Evolutionary conservation across 2,329 filamentous ascomycete genomes (phyloP), one percentile per base, ranked within the genome.

Genomic region (Trichoderma sp.): DNA sequence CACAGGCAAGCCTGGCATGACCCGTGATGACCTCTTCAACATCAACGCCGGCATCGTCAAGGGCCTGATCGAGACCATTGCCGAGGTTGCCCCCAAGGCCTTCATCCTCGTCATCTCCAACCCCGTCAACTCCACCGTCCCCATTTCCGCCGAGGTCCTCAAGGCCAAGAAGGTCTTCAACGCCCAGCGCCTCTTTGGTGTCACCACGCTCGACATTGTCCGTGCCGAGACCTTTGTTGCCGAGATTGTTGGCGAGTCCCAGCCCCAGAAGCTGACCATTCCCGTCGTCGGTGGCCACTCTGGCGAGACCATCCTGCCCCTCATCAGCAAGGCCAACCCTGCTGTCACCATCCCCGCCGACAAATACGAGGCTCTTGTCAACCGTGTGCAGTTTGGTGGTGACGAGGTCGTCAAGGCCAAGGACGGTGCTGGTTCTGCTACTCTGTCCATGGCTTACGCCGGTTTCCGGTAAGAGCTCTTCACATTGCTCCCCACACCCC

Each of bases 1-100:
- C 70, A 69, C 73, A 97, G 95, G 95, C 84, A 98, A 98, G 88
- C 96, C 96, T 76, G 96, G 96, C 78, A 99, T 99, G 96, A 97
- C 92, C 82, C 94, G 96, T 85, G 96, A 99, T 78, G 96, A 98
- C 80, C 92, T 99, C 70, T 99, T 99, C 91, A 97, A 97, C 85
- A 97, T 97, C 87, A 99, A 99, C 82, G 96, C 96, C 71, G 93
- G 94, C 77, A 99, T 99, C 79, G 96, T 99, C 79, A 93, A 96
- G 84, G 94, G 93, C 75, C 87, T 99, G 74, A 91, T 96, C 76
- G 91, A 97, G 86, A 90, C 92, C 65, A 89, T 93, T 76, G 94
- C 95, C 75, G 90, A 97, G 80, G 89, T 91, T 78, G 90, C 90
- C 80, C 96, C 96, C 79, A 96, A 97, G 81, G 96, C 96, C 68